Evolutionary conservation across 2,329 filamentous ascomycete genomes (phyloP).

Genomic region (Fusarium pininemorale): DNA sequence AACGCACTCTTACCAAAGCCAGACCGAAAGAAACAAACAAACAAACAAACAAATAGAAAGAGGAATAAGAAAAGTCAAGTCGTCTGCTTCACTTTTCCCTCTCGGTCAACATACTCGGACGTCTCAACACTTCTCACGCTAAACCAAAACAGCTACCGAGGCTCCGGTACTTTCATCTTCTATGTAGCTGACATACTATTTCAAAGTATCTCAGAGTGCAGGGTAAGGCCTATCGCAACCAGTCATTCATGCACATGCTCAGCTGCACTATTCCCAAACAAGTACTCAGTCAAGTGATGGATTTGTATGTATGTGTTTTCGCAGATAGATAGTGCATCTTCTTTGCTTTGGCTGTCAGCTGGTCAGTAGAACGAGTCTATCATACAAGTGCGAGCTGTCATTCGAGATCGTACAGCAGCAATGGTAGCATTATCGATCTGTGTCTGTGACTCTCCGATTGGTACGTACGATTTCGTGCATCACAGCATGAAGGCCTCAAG

Average conservation of each 20-base stretch:
- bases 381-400: conserved; percentile 14
- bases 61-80: conserved; percentile 9
- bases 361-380: conserved; percentile 5
- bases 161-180: conserved; percentile 2
- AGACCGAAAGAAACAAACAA: background rate
- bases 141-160: conserved; percentile 42
- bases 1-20: background rate
- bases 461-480: conserved; percentile 29
- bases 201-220: conserved; percentile 15
- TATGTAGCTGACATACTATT: background rate
- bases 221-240: conserved; percentile 26
- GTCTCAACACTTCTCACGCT: conserved; percentile 26
- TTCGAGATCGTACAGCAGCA: conserved; percentile 18
- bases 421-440: conserved; percentile 26
- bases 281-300: conserved; percentile 26
- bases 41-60: background rate
- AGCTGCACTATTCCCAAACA: conserved; percentile 23
- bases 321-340: background rate
- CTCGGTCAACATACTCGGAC: conserved; percentile 43
- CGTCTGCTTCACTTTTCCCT: conserved; percentile 26
- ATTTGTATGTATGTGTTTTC: background rate
- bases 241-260: conserved; percentile 41
- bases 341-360: conserved; percentile 4
- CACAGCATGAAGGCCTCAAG: conserved; percentile 35
- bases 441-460: conserved; percentile 20